Conservation (phyloP, 139 green algal species). For the Zygnema circumcarinatum region DNA sequence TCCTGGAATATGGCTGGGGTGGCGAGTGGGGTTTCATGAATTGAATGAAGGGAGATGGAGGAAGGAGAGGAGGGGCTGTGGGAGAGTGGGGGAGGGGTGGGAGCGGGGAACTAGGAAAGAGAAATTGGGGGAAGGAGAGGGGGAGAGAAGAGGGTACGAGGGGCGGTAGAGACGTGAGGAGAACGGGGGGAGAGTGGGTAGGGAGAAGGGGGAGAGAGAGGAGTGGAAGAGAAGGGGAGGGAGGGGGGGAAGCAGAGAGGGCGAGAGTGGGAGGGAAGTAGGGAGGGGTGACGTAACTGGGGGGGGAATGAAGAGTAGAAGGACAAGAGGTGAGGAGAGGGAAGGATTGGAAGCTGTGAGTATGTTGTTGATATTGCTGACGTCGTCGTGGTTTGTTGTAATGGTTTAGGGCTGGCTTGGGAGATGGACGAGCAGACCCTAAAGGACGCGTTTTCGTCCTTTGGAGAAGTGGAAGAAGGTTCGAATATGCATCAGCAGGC, state of each 20-base stretch:
- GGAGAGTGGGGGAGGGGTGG: not conserved
- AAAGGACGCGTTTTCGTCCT: slow-evolving; percentile 37
- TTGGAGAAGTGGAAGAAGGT: slow-evolving; percentile 33
- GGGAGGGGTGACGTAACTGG: not conserved
- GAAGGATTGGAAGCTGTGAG: too few relatives aligned
- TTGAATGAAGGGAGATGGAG: too few relatives aligned
- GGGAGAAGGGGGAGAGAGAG: not conserved
- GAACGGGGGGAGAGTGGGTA: not conserved
- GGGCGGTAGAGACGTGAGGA: not conserved
- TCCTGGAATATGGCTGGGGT: too few relatives aligned
- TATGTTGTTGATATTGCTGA: too few relatives aligned
- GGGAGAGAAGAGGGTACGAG: not conserved
- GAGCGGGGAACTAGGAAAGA: not conserved
- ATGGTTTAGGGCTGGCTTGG: slow-evolving; percentile 26
- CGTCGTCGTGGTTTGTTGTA: too few relatives aligned
- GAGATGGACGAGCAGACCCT: slow-evolving; percentile 16
- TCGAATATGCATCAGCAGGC: too few relatives aligned
- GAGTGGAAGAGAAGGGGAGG: not conserved
- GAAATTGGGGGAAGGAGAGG: not conserved
- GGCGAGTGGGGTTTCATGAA: too few relatives aligned
- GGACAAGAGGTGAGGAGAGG: not conserved
- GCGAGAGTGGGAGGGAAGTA: not conserved
- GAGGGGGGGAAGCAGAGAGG: not conserved
- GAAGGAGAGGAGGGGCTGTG: not conserved
- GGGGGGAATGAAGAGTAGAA: not conserved